These are phyloP conservation scores for Talaromyces funiculosus DNA, from an alignment of 2,329 filamentous ascomycete genomes.

Conservation along the genomic window DNA sequence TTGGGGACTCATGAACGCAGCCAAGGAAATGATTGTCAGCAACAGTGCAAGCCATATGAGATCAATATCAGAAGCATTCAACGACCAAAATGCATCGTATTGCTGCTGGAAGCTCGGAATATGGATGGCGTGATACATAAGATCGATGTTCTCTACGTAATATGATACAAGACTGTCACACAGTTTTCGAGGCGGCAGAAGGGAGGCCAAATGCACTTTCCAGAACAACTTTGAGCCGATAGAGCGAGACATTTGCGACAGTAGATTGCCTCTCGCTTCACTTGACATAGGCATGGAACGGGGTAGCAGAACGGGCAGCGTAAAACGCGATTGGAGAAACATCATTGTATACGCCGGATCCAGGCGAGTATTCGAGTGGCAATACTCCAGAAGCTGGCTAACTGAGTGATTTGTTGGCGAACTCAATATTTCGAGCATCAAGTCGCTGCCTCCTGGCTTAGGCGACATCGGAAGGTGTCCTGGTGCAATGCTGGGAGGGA, in stretches of 20 bases:
- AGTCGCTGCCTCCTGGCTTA: neutral
- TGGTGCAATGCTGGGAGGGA: conserved; percentile 2
- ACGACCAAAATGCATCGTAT: conserved; percentile 25
- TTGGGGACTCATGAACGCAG: conserved; percentile 24
- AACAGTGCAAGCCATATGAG: conserved; percentile 29
- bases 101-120: conserved; percentile 20
- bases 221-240: conserved; percentile 18
- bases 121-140: conserved; percentile 25
- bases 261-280: neutral
- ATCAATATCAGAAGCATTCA: conserved; percentile 21
- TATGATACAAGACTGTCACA: conserved; percentile 25
- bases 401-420: neutral
- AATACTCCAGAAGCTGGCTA: neutral
- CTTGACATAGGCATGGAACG: conserved; percentile 3
- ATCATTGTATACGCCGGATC: conserved; percentile 2
- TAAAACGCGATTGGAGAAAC: conserved; percentile 4
- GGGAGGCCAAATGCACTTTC: conserved; percentile 19
- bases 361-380: neutral
- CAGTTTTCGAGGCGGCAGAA: conserved; percentile 18
- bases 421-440: neutral
- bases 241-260: neutral
- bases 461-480: neutral
- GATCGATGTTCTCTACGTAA: conserved; percentile 29
- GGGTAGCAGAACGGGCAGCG: conserved; percentile 7
- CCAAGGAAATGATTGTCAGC: conserved; percentile 25